Base-by-base conservation (phyloP, 148 eudicot genomes). In the Silene latifolia region DNA sequence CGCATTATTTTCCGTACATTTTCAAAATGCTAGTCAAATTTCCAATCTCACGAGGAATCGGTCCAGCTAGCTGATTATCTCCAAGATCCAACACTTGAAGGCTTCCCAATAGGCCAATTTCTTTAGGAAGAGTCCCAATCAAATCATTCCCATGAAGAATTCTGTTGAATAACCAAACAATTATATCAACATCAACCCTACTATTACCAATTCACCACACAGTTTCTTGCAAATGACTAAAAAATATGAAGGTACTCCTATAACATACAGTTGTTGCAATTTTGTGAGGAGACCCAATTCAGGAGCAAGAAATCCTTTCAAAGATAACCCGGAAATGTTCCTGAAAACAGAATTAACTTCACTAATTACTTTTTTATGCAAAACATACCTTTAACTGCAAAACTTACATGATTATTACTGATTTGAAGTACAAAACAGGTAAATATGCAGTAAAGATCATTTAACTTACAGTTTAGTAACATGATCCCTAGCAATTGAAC, bases 41-140 rank as follows among this genome's bases (percentile, higher is more conserved):
- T 67, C 97, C 96, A 35, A 95, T 60, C 81, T 90, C 89, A 20
- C 77, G 85, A 54, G 99, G 97, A 79, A 95, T 90, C 19, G 89
- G 84, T 66, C 99, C 97, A 15, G 86, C 67, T 59, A 95, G 83
- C 76, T 85, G 87, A 74, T 95, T 95, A 39, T 46, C 84, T 72
- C 97, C 93, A 66, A 95, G 86, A 90, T 95, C 99, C 86, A 95
- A 88, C 73, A 81, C 85, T 80, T 72, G 78, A 73, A 95, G 90
- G 69, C 71, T 82, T 71, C 83, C 88, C 85, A 92, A 80, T 78
- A 68, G 51, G 69, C 96, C 90, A 69, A 95, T 85, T 81, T 90
- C 96, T 79, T 84, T 89, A 18, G 99, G 99, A 78, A 95, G 89
- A 44, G 87, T 72, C 70, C 99, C 99, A 56, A 89, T 85, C 82